These are phyloP conservation scores for Eucalyptus albens DNA, from an alignment of 345 rosid genomes.

Conservation along the genomic window DNA sequence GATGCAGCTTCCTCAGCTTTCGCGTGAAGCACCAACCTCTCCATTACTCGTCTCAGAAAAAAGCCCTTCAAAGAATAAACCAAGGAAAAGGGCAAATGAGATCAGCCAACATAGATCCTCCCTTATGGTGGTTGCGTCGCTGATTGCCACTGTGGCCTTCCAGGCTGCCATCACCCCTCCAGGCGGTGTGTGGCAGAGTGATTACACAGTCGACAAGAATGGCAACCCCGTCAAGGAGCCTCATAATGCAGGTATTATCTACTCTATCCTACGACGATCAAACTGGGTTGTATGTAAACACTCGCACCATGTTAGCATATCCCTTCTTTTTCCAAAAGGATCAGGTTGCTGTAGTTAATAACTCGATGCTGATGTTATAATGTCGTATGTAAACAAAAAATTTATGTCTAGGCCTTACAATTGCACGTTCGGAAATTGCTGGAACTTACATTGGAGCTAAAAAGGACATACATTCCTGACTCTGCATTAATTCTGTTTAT, in stretches of 20 bases:
- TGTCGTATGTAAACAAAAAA: background rate
- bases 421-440: background rate
- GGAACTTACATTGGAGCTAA: background rate
- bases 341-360: background rate
- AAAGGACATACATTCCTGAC: background rate
- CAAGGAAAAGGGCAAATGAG: background rate
- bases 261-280: background rate
- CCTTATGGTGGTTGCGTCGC: constrained; percentile 13
- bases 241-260: background rate
- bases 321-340: background rate
- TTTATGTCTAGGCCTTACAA: background rate
- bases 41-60: background rate
- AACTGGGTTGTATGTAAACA: background rate
- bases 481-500: background rate
- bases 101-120: background rate
- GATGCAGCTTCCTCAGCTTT: background rate
- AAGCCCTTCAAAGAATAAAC: background rate
- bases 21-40: background rate
- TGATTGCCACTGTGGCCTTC: constrained; percentile 14
- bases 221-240: background rate
- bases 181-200: constrained; percentile 9
- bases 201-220: background rate
- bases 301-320: background rate
- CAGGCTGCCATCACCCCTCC: constrained; percentile 19
- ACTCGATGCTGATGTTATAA: background rate